A percentile compares a stretch with the other conserved stretches of the same genome.
These are phyloP conservation scores for Corynascus novoguineensis DNA, from an alignment of 495 filamentous ascomycete genomes.

Conservation along the genomic window DNA sequence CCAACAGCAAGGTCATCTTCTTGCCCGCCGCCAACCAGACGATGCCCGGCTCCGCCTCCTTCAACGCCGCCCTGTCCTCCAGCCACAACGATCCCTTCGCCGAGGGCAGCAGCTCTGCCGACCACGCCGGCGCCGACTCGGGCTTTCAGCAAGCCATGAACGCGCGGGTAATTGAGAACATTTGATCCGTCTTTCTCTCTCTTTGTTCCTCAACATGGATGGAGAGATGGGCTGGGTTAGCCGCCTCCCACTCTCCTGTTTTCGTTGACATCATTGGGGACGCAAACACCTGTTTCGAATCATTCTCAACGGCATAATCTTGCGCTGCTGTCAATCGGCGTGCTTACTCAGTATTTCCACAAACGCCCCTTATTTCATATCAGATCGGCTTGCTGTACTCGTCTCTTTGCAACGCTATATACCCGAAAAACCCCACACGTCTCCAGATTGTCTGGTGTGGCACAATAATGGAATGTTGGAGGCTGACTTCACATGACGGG, in stretches of 20 bases:
- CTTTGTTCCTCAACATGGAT: background rate
- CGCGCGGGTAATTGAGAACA: slow-evolving; percentile 78
- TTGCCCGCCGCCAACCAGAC: slow-evolving; percentile 63
- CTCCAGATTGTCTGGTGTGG: background rate
- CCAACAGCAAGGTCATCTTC: slow-evolving; percentile 97
- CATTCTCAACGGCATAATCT: background rate
- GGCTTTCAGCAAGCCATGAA: slow-evolving; percentile 82
- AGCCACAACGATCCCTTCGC: slow-evolving; percentile 22
- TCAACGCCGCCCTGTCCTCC: slow-evolving; percentile 30
- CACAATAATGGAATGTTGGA: background rate
- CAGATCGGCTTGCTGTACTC: no score
- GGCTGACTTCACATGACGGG: background rate
- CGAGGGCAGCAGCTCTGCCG: slow-evolving; percentile 16
- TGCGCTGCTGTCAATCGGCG: background rate
- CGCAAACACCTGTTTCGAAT: background rate
- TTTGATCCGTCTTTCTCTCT: slow-evolving; percentile 45
- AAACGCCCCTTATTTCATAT: no score
- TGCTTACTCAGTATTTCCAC: background rate
- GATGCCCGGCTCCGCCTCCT: slow-evolving; percentile 48
- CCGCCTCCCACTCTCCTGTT: background rate
- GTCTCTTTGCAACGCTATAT: no score
- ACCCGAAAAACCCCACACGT: background rate
- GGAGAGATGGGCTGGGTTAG: no score
- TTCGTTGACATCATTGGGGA: background rate
- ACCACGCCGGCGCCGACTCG: slow-evolving; percentile 31